Evolutionary conservation across 176 grass and related monocot genomes (phyloP).

Genomic region (Ensete ventricosum): DNA sequence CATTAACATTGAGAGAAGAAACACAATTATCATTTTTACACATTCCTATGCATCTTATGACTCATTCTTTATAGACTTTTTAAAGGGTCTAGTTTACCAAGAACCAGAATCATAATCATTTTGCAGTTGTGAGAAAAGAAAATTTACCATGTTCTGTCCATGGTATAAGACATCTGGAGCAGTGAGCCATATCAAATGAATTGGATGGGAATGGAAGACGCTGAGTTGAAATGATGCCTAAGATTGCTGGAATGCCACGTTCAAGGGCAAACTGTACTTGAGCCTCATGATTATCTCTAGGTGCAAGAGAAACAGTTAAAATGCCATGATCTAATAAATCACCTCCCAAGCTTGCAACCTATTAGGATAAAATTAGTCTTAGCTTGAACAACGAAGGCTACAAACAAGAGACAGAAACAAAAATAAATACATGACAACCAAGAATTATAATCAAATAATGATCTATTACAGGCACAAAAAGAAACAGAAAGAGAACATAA

Average conservation of each 20-base stretch:
- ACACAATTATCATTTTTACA: too few relatives aligned
- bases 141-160: constrained; percentile 71
- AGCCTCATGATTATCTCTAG: constrained; percentile 93
- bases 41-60: too few relatives aligned
- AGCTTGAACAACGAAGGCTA: background rate
- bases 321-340: constrained; percentile 61
- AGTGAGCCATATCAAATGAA: constrained; percentile 89
- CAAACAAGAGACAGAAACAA: too few relatives aligned
- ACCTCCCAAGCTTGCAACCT: constrained; percentile 85
- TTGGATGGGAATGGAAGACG: constrained; percentile 67
- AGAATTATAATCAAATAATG: background rate
- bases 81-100: background rate
- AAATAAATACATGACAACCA: background rate
- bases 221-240: constrained; percentile 90
- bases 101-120: background rate
- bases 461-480: background rate
- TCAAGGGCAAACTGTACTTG: constrained; percentile 99
- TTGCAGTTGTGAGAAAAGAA: background rate
- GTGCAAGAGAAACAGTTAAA: constrained; percentile 73
- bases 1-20: too few relatives aligned
- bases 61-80: too few relatives aligned
- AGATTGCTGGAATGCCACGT: constrained; percentile 86
- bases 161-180: constrained; percentile 80
- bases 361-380: background rate
- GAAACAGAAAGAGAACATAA: background rate